Evolutionary conservation across 805 yeast species (phyloP).

Genomic region (Starmerella kuoi): DNA sequence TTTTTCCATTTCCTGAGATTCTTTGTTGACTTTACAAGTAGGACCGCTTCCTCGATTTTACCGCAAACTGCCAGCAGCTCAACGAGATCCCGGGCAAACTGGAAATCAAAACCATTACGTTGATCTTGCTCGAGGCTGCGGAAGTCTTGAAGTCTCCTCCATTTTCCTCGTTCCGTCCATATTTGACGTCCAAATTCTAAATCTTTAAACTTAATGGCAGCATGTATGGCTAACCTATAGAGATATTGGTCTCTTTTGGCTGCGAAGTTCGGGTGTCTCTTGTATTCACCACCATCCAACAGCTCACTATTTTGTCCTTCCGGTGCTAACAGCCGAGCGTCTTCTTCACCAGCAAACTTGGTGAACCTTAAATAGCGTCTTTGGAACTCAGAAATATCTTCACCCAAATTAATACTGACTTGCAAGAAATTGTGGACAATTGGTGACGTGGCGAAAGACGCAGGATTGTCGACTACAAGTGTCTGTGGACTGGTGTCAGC

Average conservation of each 20-base stretch:
- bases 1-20: slow-evolving; percentile 59
- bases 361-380: slow-evolving; percentile 29
- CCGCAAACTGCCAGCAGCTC: slow-evolving; percentile 44
- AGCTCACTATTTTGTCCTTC: neutral
- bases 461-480: slow-evolving; percentile 32
- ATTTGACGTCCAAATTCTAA: slow-evolving; percentile 47
- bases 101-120: slow-evolving; percentile 43
- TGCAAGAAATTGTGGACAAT: slow-evolving; percentile 35
- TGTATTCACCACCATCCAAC: neutral
- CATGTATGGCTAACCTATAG: slow-evolving; percentile 52
- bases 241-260: slow-evolving; percentile 35
- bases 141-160: slow-evolving; percentile 47
- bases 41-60: slow-evolving; percentile 54
- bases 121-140: slow-evolving; percentile 29
- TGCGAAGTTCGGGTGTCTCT: neutral
- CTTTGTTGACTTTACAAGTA: slow-evolving; percentile 53
- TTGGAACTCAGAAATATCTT: slow-evolving; percentile 29
- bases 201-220: slow-evolving; percentile 47
- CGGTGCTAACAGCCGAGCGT: neutral
- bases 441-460: slow-evolving; percentile 28
- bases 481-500: slow-evolving; percentile 35
- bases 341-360: neutral
- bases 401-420: slow-evolving; percentile 33
- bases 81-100: slow-evolving; percentile 64
- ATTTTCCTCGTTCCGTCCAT: slow-evolving; percentile 72